phyloP scores from a whole-genome alignment of 2,329 filamentous ascomycete genomes.

The Ambrosiella beaveri region DNA sequence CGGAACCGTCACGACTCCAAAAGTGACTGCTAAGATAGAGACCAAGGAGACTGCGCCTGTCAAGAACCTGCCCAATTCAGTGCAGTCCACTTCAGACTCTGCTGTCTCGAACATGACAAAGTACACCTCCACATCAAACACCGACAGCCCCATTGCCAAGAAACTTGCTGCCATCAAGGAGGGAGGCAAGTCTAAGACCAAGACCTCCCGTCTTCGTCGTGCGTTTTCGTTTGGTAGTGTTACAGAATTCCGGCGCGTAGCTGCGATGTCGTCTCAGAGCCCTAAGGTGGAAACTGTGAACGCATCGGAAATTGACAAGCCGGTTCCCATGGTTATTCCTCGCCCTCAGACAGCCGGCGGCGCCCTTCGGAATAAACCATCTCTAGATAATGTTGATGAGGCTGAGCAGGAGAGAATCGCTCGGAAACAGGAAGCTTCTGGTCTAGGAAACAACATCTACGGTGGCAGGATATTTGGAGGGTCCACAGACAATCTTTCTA shows the following conservation, averaged over 20 bases:
- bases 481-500: conserved; percentile 87
- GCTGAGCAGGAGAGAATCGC: conserved; percentile 85
- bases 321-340: conserved; percentile 5
- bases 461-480: conserved; percentile 71
- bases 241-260: conserved; percentile 67
- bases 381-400: conserved; percentile 49
- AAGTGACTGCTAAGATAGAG: conserved; percentile 30
- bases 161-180: conserved; percentile 78
- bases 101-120: too few relatives aligned
- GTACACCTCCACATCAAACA: conserved; percentile 15
- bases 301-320: background rate
- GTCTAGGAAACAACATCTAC: conserved; percentile 87
- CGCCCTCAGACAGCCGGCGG: conserved; percentile 10
- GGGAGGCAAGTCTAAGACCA: conserved; percentile 60
- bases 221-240: conserved; percentile 96
- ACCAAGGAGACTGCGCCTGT: conserved; percentile 12
- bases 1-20: conserved; percentile 47
- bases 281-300: conserved; percentile 19
- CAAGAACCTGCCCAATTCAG: background rate
- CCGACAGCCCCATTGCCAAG: conserved; percentile 57
- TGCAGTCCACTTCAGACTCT: background rate
- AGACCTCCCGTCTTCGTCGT: conserved; percentile 68
- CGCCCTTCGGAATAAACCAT: conserved; percentile 51
- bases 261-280: conserved; percentile 35
- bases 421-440: conserved; percentile 77